Evolutionary conservation across 345 rosid species (phyloP).

Genomic region (Euphorbia peplus): DNA sequence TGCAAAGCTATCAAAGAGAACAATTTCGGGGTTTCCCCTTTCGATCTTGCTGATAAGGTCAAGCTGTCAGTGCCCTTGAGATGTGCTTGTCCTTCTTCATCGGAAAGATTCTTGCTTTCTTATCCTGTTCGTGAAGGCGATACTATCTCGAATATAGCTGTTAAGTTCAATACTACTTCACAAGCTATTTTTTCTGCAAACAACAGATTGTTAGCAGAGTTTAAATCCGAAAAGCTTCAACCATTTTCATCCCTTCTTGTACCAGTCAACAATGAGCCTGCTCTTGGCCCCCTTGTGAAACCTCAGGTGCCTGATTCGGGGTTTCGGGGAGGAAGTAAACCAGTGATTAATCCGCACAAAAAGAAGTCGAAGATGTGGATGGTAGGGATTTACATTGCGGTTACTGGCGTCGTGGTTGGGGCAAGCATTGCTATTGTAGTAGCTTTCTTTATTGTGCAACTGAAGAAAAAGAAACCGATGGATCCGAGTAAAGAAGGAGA

Average conservation of each 20-base stretch:
- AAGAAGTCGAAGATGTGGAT: slow-evolving; percentile 43
- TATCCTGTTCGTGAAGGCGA: slow-evolving; percentile 63
- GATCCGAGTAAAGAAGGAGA: slow-evolving; percentile 29
- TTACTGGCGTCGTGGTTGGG: slow-evolving; percentile 50
- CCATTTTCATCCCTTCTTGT: slow-evolving; percentile 55
- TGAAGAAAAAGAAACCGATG: slow-evolving; percentile 48
- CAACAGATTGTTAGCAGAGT: slow-evolving; percentile 35
- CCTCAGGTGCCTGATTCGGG: slow-evolving; percentile 37
- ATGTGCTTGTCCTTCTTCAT: slow-evolving; percentile 54
- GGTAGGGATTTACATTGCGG: slow-evolving; percentile 46
- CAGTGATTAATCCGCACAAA: slow-evolving; percentile 28
- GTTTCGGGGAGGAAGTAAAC: slow-evolving; percentile 27
- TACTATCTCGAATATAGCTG: slow-evolving; percentile 49
- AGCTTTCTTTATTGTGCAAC: slow-evolving; percentile 39
- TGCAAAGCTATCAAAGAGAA: slow-evolving; percentile 54
- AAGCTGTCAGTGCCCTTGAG: slow-evolving; percentile 48
- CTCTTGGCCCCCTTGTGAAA: slow-evolving; percentile 32
- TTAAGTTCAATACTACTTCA: slow-evolving; percentile 55
- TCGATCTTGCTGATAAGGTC: slow-evolving; percentile 40
- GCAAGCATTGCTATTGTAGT: slow-evolving; percentile 53
- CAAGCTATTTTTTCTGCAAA: slow-evolving; percentile 63
- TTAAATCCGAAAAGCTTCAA: slow-evolving; percentile 34
- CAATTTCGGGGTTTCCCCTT: slow-evolving; percentile 48
- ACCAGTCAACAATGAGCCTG: slow-evolving; percentile 52
- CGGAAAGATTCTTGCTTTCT: slow-evolving; percentile 46